These are phyloP conservation scores for Eutypella sp. DNA, from an alignment of 2,329 filamentous ascomycete genomes.

Conservation along the genomic window DNA sequence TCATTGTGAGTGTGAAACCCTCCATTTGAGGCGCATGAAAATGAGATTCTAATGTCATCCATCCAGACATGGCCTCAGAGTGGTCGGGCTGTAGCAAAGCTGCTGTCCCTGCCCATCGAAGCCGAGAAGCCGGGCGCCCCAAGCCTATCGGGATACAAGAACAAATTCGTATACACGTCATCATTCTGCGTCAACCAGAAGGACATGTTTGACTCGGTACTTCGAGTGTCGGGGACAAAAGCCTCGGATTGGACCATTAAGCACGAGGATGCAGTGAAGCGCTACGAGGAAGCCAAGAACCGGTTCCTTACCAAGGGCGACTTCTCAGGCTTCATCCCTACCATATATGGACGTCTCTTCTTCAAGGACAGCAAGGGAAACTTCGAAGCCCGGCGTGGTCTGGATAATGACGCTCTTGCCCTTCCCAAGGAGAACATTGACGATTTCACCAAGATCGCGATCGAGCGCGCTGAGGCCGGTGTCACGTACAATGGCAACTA, in stretches of 20 bases:
- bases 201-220: constrained; percentile 60
- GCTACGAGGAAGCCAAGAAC: constrained; percentile 43
- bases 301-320: constrained; percentile 39
- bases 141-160: constrained; percentile 39
- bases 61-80: constrained; percentile 24
- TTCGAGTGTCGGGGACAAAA: constrained; percentile 51
- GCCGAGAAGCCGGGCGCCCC: constrained; percentile 28
- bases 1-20: constrained; percentile 49
- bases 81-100: constrained; percentile 44
- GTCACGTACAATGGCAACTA: constrained; percentile 14
- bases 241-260: constrained; percentile 57
- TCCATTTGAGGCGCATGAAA: neutral
- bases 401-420: constrained; percentile 50
- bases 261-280: constrained; percentile 39
- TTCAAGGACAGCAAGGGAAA: constrained; percentile 35
- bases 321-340: constrained; percentile 37
- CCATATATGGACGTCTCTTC: constrained; percentile 55
- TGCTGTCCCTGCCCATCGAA: constrained; percentile 43
- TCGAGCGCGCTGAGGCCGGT: constrained; percentile 29
- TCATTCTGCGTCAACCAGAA: constrained; percentile 57
- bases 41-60: neutral
- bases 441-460: constrained; percentile 43
- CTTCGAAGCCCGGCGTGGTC: constrained; percentile 35
- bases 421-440: constrained; percentile 56
- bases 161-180: constrained; percentile 45